Base-by-base conservation (phyloP, 2,329 filamentous ascomycete species). In the Clarireedia sp. region DNA sequence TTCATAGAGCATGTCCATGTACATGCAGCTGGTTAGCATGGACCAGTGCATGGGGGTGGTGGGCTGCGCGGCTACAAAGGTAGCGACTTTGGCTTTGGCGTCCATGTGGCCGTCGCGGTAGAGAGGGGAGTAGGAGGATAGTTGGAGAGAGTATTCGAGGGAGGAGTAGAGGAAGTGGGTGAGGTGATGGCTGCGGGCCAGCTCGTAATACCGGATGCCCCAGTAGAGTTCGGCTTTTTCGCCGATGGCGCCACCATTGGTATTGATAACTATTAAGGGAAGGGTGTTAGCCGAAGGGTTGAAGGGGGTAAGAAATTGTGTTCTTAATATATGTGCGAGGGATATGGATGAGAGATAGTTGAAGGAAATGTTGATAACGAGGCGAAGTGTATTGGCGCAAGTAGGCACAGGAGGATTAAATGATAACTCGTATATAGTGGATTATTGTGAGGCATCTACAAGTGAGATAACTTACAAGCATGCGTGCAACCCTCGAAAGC, bases 91-190 rank as follows among this genome's bases (percentile, higher is more conserved):
- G 8, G 65, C 65, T 52, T 73, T 72, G 1, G 70, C 72, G 59
- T 74, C 72, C 37, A 72, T 70, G 61, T 75, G 73, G 0, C 72
- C 72, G 1, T 63, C 63, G 16, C 71, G 65, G 57, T 66, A 70
- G 26, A 67, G 64, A 0, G 70, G 64, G 44, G 72, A 63, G 37
- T 68, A 74, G 9, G 63, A 66, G 5, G 66, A 63, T 40, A 72
- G 67, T 62, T 72, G 70, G 41, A 68, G 67, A 1, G 61, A 68
- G 48, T 69, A 73, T 52, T 73, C 71, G 9, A 74, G 65, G 29
- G 68, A 69, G 0, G 68, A 71, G 55, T 68, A 74, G 24, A 70
- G 54, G 49, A 65, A 70, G 53, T 67, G 66, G 41, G 66, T 61
- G 5, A 69, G 49, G 1, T 60, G 57, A 7, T 59, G 51, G 16